Percentiles rank a stretch among this genome's conserved stretches.
phyloP scores from a whole-genome alignment of 2,329 filamentous ascomycete genomes.

The Alternaria sp. region DNA sequence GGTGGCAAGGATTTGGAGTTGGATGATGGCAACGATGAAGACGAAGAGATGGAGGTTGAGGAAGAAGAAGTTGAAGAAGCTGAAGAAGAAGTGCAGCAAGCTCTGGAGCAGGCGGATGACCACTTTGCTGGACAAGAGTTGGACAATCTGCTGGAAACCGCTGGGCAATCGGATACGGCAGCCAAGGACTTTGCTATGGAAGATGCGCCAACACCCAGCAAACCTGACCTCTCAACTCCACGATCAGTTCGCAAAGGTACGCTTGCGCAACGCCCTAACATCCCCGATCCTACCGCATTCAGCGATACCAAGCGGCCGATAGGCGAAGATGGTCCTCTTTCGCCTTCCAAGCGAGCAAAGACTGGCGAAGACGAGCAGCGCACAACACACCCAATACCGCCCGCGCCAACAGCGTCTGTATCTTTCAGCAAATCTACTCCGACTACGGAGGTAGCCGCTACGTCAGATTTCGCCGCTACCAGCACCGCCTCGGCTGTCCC shows the following conservation, averaged over 20 bases:
- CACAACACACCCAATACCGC: conserved; percentile 2
- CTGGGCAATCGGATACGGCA: conserved; percentile 11
- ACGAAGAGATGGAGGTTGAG: conserved; percentile 24
- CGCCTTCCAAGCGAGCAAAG: conserved; percentile 40
- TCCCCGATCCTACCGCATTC: background rate
- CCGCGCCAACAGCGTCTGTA: conserved; percentile 2
- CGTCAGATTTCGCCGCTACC: conserved; percentile 24
- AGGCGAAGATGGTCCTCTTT: conserved; percentile 23
- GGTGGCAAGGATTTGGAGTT: conserved; percentile 26
- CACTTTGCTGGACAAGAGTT: conserved; percentile 48
- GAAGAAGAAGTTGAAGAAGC: conserved; percentile 52
- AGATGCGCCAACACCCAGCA: conserved; percentile 8
- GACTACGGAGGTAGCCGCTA: conserved; percentile 7
- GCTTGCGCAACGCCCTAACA: background rate
- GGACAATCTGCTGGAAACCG: conserved; percentile 29
- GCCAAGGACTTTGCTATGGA: conserved; percentile 23
- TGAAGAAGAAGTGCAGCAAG: conserved; percentile 35
- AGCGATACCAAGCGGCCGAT: conserved; percentile 33
- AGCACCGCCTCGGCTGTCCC: conserved; percentile 22
- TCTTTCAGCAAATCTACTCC: background rate
- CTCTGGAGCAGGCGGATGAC: conserved; percentile 51
- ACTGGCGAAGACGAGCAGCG: conserved; percentile 17
- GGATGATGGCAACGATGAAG: conserved; percentile 32
- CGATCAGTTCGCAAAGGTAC: background rate
- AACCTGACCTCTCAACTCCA: background rate